Evolutionary conservation across 192 early-diverging fungal genomes (phyloP).

Genomic region (Coemansia guatemalensis): DNA sequence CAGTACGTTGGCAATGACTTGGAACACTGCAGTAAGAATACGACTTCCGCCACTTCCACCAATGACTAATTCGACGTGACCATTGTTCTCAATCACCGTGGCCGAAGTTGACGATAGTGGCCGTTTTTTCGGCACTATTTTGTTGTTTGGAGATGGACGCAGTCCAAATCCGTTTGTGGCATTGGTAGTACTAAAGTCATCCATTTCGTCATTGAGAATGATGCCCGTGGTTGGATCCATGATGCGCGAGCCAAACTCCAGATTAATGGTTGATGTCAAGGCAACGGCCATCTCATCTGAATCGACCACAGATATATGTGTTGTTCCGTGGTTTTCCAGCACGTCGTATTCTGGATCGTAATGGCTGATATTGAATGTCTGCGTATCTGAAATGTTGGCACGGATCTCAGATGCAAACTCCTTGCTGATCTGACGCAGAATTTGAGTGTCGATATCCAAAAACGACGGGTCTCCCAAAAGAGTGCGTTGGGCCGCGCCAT

Average conservation of each 20-base stretch:
- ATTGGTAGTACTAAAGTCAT: slow-evolving; percentile 86
- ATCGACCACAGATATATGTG: slow-evolving; percentile 83
- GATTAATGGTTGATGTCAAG: slow-evolving; percentile 86
- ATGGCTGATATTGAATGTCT: slow-evolving; percentile 67
- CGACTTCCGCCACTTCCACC: slow-evolving; percentile 89
- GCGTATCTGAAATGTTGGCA: slow-evolving; percentile 69
- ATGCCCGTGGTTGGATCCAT: slow-evolving; percentile 86
- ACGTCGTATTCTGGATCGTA: slow-evolving; percentile 81
- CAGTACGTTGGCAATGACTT: slow-evolving; percentile 73
- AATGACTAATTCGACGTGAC: slow-evolving; percentile 66
- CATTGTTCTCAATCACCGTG: slow-evolving; percentile 39
- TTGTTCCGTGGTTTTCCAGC: slow-evolving; percentile 84
- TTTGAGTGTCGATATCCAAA: slow-evolving; percentile 39
- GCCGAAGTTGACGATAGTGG: slow-evolving; percentile 67
- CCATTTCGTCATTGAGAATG: slow-evolving; percentile 95
- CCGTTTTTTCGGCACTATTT: slow-evolving; percentile 76
- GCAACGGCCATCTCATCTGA: slow-evolving; percentile 74
- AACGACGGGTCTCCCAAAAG: slow-evolving; percentile 81
- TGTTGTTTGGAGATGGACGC: slow-evolving; percentile 81
- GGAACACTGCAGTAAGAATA: slow-evolving; percentile 75
- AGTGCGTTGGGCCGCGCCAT: slow-evolving; percentile 79
- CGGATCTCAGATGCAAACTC: slow-evolving; percentile 64
- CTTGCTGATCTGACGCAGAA: slow-evolving; percentile 68
- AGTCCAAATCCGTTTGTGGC: slow-evolving; percentile 75
- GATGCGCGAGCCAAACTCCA: slow-evolving; percentile 85